Evolutionary conservation across 768 basidiomycete species (phyloP), one percentile per base, ranked within the genome.

Genomic region (Gymnopilus junonius): DNA sequence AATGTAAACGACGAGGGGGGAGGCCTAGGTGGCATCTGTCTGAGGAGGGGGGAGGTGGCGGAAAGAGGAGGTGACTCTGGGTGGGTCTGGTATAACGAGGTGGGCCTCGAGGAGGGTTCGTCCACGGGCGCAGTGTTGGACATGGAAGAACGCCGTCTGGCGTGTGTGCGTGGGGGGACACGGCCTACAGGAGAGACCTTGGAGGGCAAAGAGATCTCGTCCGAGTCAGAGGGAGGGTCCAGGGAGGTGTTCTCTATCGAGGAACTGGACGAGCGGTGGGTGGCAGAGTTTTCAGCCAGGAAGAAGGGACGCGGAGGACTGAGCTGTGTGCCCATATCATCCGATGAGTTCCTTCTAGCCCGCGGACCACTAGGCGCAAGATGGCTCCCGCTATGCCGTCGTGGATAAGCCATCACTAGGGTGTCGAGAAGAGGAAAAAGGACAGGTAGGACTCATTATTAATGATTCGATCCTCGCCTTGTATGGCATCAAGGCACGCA

Each of bases 1-100:
- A 77, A 81, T 15, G 74, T 55, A 32, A 75, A 80, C 1, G 77
- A 74, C 2, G 77, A 77, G 1, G 79, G 79, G 6, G 80, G 76
- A 2, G 76, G 68, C 11, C 68, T 66, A 17, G 60, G 35, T 34
- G 66, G 61, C n/a, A 57, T 55, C 20, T 23, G 48, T 58, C n/a
- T 62, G 60, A 48, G 54, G 57, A 48, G 55, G 1, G 50, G 10
- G 6, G 59, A 31, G 17, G 54, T 46, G 55, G 58, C 27, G 8
- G 48, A 29, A 6, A n/a, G 21, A 17, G 48, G 31, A 11, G 48
- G 48, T 15, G 46, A 50, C 50, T 37, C 43, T 56, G 59, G 54
- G 42, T n/a, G 55, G 61, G 21, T 23, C 43, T 48, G 48, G 43
- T 48, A 48, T 5, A 50, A 35, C 23, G 62, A 23, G 51, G n/a